phyloP scores from a whole-genome alignment of 257 asterid species.

The Jaltomata sinuosa region DNA sequence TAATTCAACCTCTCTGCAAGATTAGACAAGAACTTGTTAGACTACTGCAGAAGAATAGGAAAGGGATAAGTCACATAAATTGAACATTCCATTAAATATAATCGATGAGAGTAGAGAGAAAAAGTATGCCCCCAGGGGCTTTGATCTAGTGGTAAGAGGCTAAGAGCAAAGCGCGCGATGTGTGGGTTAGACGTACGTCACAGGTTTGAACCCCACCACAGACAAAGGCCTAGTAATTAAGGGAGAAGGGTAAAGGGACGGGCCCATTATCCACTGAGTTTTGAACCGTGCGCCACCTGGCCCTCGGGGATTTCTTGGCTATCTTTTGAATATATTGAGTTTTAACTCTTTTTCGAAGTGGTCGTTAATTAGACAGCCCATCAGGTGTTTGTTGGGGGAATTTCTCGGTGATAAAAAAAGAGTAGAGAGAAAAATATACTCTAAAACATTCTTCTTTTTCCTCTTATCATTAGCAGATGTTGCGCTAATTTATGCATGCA shows the following conservation, averaged over 20 bases:
- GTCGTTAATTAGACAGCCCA: neutral
- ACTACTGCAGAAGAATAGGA: neutral
- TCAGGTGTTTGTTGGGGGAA: neutral
- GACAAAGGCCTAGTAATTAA: neutral
- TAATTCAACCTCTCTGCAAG: conserved; percentile 80
- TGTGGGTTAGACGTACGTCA: neutral
- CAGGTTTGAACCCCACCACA: neutral
- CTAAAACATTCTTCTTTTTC: neutral
- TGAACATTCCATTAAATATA: neutral
- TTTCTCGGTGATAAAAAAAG: neutral
- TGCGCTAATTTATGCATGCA: neutral
- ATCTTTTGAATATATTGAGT: neutral
- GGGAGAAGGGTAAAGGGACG: neutral
- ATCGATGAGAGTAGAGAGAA: neutral
- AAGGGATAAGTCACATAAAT: neutral
- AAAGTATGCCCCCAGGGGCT: neutral
- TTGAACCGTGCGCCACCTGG: neutral
- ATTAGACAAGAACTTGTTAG: neutral
- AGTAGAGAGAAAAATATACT: neutral
- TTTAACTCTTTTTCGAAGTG: neutral
- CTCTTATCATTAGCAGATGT: neutral
- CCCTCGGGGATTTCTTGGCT: neutral
- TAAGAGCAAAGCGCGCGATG: neutral
- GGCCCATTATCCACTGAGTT: neutral
- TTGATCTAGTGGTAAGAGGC: neutral